Evolutionary conservation across 1,139 yeast species (phyloP).

Genomic region (Yamadazyma sp.): DNA sequence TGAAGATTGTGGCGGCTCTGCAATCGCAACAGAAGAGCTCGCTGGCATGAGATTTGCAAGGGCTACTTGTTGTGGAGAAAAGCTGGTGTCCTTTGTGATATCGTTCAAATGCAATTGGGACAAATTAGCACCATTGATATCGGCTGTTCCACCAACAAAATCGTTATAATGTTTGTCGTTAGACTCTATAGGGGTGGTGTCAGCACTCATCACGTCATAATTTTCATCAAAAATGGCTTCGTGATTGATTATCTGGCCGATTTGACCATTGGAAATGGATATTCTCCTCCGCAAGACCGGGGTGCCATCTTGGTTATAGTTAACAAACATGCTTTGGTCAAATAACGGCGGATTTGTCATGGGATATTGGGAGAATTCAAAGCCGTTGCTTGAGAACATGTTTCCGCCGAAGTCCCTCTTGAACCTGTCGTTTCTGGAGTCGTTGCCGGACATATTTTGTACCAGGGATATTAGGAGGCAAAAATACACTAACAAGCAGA

Average conservation of each 20-base stretch:
- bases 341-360: slow-evolving; percentile 66
- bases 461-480: too few relatives aligned
- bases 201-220: slow-evolving; percentile 12
- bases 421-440: not conserved
- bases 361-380: slow-evolving; percentile 52
- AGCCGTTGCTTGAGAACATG: slow-evolving; percentile 29
- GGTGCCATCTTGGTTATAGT: slow-evolving; percentile 41
- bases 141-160: not conserved
- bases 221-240: slow-evolving; percentile 39
- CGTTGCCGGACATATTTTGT: slow-evolving; percentile 3
- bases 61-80: too few relatives aligned
- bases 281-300: slow-evolving; percentile 58
- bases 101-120: not conserved
- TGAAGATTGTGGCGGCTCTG: too few relatives aligned
- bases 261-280: slow-evolving; percentile 78
- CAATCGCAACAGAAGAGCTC: too few relatives aligned
- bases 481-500: too few relatives aligned
- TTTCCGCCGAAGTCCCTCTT: slow-evolving; percentile 3
- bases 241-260: slow-evolving; percentile 62
- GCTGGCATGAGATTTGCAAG: too few relatives aligned
- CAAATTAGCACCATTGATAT: not conserved
- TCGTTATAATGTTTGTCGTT: slow-evolving; percentile 1
- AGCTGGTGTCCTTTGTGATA: not conserved
- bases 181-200: slow-evolving; percentile 12
- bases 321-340: slow-evolving; percentile 51